These are phyloP conservation scores for Arthrobotrys sphaeroides DNA, from an alignment of 2,329 filamentous ascomycete species.

Conservation along the genomic window DNA sequence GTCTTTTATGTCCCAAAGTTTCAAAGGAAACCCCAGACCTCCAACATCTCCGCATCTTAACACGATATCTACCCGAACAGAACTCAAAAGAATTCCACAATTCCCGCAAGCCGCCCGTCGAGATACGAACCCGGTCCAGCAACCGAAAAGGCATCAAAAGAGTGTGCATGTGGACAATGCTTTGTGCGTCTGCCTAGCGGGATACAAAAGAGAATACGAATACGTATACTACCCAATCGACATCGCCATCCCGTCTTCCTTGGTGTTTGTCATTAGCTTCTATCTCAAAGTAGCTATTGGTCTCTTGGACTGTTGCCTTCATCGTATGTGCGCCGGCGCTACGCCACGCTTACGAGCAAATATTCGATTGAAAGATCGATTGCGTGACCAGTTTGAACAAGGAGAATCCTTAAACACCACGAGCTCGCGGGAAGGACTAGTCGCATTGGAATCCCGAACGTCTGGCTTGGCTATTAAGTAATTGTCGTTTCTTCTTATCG, in stretches of 20 bases:
- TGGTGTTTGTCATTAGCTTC: not conserved
- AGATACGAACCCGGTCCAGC: not conserved
- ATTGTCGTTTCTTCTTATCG: not conserved
- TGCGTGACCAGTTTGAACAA: not conserved
- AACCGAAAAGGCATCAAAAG: not conserved
- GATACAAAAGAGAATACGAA: not conserved
- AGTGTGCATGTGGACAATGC: not conserved
- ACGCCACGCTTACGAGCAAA: too few species aligned
- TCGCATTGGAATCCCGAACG: not conserved
- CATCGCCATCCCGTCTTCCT: not conserved
- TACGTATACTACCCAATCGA: not conserved
- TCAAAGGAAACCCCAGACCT: not conserved
- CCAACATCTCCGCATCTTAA: not conserved
- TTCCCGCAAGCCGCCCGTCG: not conserved
- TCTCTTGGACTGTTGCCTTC: not conserved
- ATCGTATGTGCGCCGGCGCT: not conserved
- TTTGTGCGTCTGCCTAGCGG: not conserved
- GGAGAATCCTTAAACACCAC: not conserved
- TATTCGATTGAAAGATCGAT: not conserved
- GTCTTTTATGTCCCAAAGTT: too few species aligned
- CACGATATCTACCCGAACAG: not conserved
- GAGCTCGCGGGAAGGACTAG: not conserved
- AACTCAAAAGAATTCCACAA: not conserved
- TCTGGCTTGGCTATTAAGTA: conserved; percentile 3
- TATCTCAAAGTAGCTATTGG: too few species aligned